phyloP scores from a whole-genome alignment of 1,284 basidiomycete genomes.

The Coniferiporia weirii region DNA sequence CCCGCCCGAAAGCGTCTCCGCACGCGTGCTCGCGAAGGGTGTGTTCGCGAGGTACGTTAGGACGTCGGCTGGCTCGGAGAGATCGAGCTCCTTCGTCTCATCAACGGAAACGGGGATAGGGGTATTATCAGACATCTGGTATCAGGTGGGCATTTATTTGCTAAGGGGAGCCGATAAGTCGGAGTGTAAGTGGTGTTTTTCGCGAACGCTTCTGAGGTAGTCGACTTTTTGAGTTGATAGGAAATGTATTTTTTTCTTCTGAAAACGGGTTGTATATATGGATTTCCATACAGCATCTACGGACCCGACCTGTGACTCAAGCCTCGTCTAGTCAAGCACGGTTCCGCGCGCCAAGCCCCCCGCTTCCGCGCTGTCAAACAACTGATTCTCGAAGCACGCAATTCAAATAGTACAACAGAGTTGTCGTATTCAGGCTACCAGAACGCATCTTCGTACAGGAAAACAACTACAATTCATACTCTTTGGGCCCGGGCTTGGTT shows the following conservation, averaged over 20 bases:
- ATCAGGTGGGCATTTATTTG: background rate
- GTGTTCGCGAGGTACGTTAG: slow-evolving; percentile 34
- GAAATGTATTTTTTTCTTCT: too few relatives aligned
- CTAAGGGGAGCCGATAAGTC: too few relatives aligned
- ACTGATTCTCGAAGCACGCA: background rate
- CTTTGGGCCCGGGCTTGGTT: background rate
- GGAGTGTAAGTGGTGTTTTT: too few relatives aligned
- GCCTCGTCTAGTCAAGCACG: too few relatives aligned
- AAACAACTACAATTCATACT: slow-evolving; percentile 3
- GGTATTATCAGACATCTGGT: background rate
- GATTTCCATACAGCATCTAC: too few relatives aligned
- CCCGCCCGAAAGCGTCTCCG: slow-evolving; percentile 43
- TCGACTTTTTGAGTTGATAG: too few relatives aligned
- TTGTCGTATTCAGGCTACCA: background rate
- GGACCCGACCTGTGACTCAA: too few relatives aligned
- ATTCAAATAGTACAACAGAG: slow-evolving; percentile 4
- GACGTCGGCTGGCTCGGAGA: slow-evolving; percentile 34
- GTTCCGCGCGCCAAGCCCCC: background rate
- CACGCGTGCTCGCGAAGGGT: slow-evolving; percentile 33
- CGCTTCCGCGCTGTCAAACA: background rate
- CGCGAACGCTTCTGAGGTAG: too few relatives aligned
- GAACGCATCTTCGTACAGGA: slow-evolving; percentile 4
- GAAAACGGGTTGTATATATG: too few relatives aligned
- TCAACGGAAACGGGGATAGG: background rate
- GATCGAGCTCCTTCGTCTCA: slow-evolving; percentile 22